phyloP scores from a whole-genome alignment of 768 basidiomycete genomes.

The Suillus subaureus region DNA sequence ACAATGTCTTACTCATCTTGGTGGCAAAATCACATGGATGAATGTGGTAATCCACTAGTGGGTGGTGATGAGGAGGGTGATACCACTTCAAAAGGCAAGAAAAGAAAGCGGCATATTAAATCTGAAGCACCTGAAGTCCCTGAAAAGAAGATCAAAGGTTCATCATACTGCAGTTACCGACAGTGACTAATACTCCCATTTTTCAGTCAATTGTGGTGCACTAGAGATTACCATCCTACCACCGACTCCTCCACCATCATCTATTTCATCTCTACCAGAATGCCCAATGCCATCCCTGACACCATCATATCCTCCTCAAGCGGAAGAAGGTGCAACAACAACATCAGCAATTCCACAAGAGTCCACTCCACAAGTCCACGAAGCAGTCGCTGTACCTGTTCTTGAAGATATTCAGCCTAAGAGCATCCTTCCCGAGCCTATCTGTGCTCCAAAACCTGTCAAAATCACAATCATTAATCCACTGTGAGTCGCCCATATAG shows the following conservation, averaged over 20 bases:
- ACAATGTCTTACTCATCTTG: conserved; percentile 1
- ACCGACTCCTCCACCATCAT: too few species aligned
- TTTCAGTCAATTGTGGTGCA: not conserved
- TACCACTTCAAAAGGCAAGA: not conserved
- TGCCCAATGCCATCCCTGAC: too few species aligned
- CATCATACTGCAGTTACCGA: not conserved
- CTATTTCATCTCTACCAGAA: not conserved
- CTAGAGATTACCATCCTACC: not conserved
- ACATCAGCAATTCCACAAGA: too few species aligned
- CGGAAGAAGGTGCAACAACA: too few species aligned
- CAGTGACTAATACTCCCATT: not conserved
- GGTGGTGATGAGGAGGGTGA: conserved; percentile 2
- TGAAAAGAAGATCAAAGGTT: not conserved
- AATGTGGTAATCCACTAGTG: not conserved
- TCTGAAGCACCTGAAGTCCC: not conserved
- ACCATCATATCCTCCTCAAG: too few species aligned
- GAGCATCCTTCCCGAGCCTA: too few species aligned
- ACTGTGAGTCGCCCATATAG: too few species aligned
- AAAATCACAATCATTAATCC: too few species aligned
- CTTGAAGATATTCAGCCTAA: too few species aligned
- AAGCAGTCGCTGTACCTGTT: too few species aligned
- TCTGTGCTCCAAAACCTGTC: too few species aligned
- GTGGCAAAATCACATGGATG: conserved; percentile 1
- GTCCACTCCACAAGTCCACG: too few species aligned
- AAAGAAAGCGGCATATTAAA: not conserved